Evolutionary conservation across 2,329 filamentous ascomycete species (phyloP).

Genomic region (Hymenoscyphus repandus): DNA sequence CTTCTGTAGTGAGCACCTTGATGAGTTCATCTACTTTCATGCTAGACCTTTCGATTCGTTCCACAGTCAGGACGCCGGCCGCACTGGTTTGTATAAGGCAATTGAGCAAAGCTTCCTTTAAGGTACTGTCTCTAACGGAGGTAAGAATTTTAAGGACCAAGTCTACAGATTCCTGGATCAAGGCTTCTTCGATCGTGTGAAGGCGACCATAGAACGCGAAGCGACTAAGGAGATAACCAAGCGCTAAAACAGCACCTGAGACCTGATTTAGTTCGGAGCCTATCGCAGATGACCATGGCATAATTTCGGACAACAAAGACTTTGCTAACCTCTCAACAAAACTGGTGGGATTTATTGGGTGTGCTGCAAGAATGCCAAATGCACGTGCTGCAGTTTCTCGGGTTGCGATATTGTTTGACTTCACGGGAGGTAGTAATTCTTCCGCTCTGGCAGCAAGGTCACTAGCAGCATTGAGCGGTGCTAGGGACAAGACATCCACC

Average conservation of each 20-base stretch:
- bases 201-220: conserved; percentile 42
- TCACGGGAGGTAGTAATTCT: conserved; percentile 54
- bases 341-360: conserved; percentile 42
- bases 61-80: conserved; percentile 43
- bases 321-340: conserved; percentile 39
- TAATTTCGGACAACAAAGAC: conserved; percentile 41
- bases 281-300: conserved; percentile 48
- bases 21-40: conserved; percentile 37
- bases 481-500: conserved; percentile 47
- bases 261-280: conserved; percentile 54
- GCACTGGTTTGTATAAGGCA: conserved; percentile 58
- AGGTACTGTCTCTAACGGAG: conserved; percentile 46
- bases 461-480: conserved; percentile 46
- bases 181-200: conserved; percentile 32
- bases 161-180: conserved; percentile 38
- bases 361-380: conserved; percentile 72
- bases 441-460: conserved; percentile 43
- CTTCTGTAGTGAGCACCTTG: conserved; percentile 58
- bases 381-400: conserved; percentile 63
- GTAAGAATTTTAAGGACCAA: conserved; percentile 47
- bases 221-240: conserved; percentile 54
- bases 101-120: conserved; percentile 51
- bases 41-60: conserved; percentile 19
- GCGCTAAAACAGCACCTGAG: conserved; percentile 54
- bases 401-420: conserved; percentile 66